Evolutionary conservation across 257 asterid genomes (phyloP).

Genomic region (Asclepias syriaca): DNA sequence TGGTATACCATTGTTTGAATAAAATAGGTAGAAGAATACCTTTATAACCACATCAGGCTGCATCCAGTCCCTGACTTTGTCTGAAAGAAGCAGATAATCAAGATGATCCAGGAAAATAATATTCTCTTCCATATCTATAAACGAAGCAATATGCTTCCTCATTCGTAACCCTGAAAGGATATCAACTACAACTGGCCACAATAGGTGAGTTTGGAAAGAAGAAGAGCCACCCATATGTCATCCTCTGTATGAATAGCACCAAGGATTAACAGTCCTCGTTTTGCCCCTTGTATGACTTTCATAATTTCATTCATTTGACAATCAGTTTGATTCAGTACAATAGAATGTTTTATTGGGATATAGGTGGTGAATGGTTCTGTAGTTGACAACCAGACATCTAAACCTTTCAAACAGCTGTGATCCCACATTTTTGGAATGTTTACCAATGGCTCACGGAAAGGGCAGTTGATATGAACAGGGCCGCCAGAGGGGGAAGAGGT

Average conservation of each 20-base stretch:
- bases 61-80: constrained; percentile 60
- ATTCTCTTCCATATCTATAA: constrained; percentile 47
- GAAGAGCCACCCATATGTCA: constrained; percentile 93
- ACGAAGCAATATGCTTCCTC: constrained; percentile 66
- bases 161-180: constrained; percentile 83
- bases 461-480: constrained; percentile 91
- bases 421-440: constrained; percentile 50
- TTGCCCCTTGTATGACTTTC: constrained; percentile 65
- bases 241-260: constrained; percentile 84
- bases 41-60: constrained; percentile 79
- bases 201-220: constrained; percentile 83
- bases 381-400: constrained; percentile 68
- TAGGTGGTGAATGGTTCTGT: constrained; percentile 72
- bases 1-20: not conserved
- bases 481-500: constrained; percentile 77
- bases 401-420: constrained; percentile 59
- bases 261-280: constrained; percentile 59
- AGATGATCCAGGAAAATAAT: constrained; percentile 80
- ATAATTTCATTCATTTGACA: constrained; percentile 50
- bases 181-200: constrained; percentile 85
- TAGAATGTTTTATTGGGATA: constrained; percentile 46
- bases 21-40: constrained; percentile 34
- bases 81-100: constrained; percentile 83
- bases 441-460: constrained; percentile 85
- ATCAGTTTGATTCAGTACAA: constrained; percentile 25